Base-by-base conservation (phyloP, 805 yeast species). In the Jamesozyma lodderae region DNA sequence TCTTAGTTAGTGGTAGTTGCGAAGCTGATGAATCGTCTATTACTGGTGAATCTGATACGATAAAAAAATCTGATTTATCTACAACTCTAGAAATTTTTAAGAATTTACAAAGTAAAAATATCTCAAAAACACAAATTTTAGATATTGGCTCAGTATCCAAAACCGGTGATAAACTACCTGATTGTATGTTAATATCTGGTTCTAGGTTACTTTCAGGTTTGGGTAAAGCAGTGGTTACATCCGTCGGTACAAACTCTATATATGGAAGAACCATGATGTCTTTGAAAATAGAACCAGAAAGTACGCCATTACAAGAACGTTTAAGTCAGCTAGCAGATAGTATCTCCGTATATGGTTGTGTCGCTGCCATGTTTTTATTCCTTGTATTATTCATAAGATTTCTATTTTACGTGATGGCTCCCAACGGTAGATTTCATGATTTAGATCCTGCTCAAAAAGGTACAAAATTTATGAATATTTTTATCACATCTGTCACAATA, bases 181-280 rank as follows among this genome's bases (percentile, higher is more conserved):
- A 90, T 60, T 88, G 96, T 4, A 77, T 81, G 63, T 65, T 92
- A 51, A 82, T 92, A 18, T 87, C 96, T 1, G 98, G 98, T 9
- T 75, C 96, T n/a, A 81, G 79, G 53, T 69, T 88, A 2, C 64
- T 88, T 23, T 77, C 86, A 11, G 98, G 99, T 18, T 72, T 83
- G 31, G 96, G 96, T 45, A 71, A 68, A 41, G 94, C 87, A 9
- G 54, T 90, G 6, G 90, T 86, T 20, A 85, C 96, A 11, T 88
- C 95, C 2, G 94, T 92, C 6, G 99, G 99, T 24, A 70, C 67
- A 4, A 69, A 90, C 60, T 90, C 97, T 4, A 75, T 88, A 58
- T 84, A 86, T 60, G 99, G 99, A 18, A 76, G 84, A 52, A 90
- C 94, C 2, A 80, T 92, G 90, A 67, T 78, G 62, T 75, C 94